Percentiles rank a stretch among this genome's conserved stretches.
These are phyloP conservation scores for Boletus sensibilis DNA, from an alignment of 768 basidiomycete genomes.

Conservation along the genomic window DNA sequence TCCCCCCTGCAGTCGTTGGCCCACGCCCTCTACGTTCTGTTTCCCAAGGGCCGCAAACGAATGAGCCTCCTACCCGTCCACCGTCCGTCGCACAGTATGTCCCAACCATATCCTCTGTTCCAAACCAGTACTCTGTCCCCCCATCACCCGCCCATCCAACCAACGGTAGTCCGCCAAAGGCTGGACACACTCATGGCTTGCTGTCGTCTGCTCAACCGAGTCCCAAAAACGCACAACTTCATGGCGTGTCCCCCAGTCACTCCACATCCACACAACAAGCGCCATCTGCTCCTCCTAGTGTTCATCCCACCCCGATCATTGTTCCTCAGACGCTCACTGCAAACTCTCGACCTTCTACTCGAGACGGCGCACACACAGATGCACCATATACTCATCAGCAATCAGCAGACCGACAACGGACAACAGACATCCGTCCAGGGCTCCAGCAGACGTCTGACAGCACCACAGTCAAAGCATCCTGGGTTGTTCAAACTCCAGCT, in stretches of 20 bases:
- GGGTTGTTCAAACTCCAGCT: constrained; percentile 34
- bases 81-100: constrained; percentile 20
- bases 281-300: constrained; percentile 18
- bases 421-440: constrained; percentile 10
- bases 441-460: constrained; percentile 15
- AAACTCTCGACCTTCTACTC: constrained; percentile 31
- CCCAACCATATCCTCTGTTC: constrained; percentile 3
- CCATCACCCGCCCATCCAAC: constrained; percentile 19
- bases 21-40: constrained; percentile 29
- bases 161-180: constrained; percentile 16
- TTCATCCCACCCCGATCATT: constrained; percentile 23
- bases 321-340: constrained; percentile 17
- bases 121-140: constrained; percentile 19
- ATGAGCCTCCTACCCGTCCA: constrained; percentile 27
- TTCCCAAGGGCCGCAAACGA: constrained; percentile 27
- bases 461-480: constrained; percentile 30
- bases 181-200: constrained; percentile 6
- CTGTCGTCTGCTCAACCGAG: constrained; percentile 24
- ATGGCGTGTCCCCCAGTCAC: constrained; percentile 11
- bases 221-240: constrained; percentile 22
- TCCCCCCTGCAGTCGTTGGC: constrained; percentile 27
- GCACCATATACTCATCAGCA: constrained; percentile 6
- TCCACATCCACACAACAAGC: constrained; percentile 14
- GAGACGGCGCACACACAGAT: constrained; percentile 18
- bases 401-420: constrained; percentile 12